A percentile compares a stretch with the other conserved stretches of the same genome.
phyloP scores from a whole-genome alignment of 2,329 filamentous ascomycete species.

The Pezicula carpinea region DNA sequence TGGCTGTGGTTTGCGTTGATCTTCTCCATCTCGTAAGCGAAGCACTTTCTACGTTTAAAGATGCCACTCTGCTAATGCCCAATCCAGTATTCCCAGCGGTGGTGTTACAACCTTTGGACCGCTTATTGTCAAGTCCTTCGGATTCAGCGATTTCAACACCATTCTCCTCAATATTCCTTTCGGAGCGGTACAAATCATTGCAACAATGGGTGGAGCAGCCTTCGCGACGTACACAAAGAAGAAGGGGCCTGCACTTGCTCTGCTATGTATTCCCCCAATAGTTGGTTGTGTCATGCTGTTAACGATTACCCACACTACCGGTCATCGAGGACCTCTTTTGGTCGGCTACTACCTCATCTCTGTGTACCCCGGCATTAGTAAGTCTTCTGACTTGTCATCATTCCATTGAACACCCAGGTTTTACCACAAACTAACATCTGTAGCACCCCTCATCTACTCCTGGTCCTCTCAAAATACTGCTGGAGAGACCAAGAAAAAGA shows the following conservation, averaged over 20 bases:
- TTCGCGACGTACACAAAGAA: constrained; percentile 48
- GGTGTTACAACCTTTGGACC: constrained; percentile 28
- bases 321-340: constrained; percentile 45
- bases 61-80: constrained; percentile 5
- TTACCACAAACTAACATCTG: constrained; percentile 18
- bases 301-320: constrained; percentile 38
- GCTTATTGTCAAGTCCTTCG: constrained; percentile 37
- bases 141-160: constrained; percentile 33
- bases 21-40: constrained; percentile 19
- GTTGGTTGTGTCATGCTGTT: constrained; percentile 51
- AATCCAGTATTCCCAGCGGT: constrained; percentile 4
- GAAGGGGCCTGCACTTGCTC: constrained; percentile 49
- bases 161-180: constrained; percentile 57
- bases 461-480: constrained; percentile 61
- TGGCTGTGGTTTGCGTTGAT: constrained; percentile 31
- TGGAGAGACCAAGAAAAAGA: constrained; percentile 66
- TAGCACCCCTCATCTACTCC: constrained; percentile 54
- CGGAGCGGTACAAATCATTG: constrained; percentile 54
- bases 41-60: not conserved
- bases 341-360: constrained; percentile 47
- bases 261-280: constrained; percentile 53
- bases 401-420: not conserved
- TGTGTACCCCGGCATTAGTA: constrained; percentile 53
- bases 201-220: constrained; percentile 53
- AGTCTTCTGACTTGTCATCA: constrained; percentile 10